These are phyloP conservation scores for Aplosporella prunicola DNA, from an alignment of 2,329 filamentous ascomycete species.

Conservation along the genomic window DNA sequence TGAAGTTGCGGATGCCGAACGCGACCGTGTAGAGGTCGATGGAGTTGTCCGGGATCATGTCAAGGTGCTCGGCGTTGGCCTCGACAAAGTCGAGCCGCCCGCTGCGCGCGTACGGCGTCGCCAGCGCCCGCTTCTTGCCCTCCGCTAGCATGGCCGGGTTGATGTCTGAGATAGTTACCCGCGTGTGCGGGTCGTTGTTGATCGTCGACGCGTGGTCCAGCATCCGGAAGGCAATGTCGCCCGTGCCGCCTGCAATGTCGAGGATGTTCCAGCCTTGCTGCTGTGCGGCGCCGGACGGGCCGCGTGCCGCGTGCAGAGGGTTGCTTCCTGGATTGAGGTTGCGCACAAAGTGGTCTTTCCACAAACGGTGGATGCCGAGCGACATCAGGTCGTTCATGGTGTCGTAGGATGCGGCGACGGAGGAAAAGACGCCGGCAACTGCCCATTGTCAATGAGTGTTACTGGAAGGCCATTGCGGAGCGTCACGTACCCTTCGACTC, in stretches of 20 bases:
- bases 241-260: slow-evolving; percentile 93
- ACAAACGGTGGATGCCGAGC: slow-evolving; percentile 87
- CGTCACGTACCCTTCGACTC: slow-evolving; percentile 48
- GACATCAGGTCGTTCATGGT: slow-evolving; percentile 99
- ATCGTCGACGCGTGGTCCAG: slow-evolving; percentile 76
- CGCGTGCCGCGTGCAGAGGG: slow-evolving; percentile 32
- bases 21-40: slow-evolving; percentile 95
- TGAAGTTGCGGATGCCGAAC: slow-evolving; percentile 96
- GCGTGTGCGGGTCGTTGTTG: slow-evolving; percentile 69
- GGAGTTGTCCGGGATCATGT: slow-evolving; percentile 55
- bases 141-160: slow-evolving; percentile 91
- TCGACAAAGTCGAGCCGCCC: slow-evolving; percentile 64
- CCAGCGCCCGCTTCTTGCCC: slow-evolving; percentile 65
- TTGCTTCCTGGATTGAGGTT: slow-evolving; percentile 72
- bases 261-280: slow-evolving; percentile 65
- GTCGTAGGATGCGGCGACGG: slow-evolving; percentile 88
- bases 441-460: slow-evolving; percentile 23
- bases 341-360: slow-evolving; percentile 95
- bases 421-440: slow-evolving; percentile 87
- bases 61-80: slow-evolving; percentile 77
- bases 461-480: too few relatives aligned
- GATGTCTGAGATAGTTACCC: slow-evolving; percentile 90
- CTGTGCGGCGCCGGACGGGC: slow-evolving; percentile 19
- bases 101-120: slow-evolving; percentile 49
- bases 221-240: slow-evolving; percentile 95